A percentile compares a stretch with the other conserved stretches of the same genome.
Evolutionary conservation across 805 yeast genomes (phyloP).

Genomic region (Candida ficus): DNA sequence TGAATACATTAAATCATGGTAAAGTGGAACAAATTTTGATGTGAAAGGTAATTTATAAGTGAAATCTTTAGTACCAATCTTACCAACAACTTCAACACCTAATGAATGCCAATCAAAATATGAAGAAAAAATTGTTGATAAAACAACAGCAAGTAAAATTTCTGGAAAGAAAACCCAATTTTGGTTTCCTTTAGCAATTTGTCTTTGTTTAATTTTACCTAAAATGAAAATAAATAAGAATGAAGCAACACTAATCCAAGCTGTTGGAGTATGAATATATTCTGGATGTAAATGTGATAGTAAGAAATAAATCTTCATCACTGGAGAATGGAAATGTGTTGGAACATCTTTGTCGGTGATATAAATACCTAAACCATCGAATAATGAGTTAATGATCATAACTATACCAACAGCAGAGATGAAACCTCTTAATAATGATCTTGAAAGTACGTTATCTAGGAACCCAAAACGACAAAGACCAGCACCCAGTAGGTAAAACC

Average conservation of each 20-base stretch:
- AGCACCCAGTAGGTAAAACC: conserved; percentile 62
- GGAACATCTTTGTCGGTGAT: conserved; percentile 40
- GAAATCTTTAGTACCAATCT: conserved; percentile 50
- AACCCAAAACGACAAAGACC: conserved; percentile 86
- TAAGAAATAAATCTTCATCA: conserved; percentile 61
- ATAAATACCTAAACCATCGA: conserved; percentile 67
- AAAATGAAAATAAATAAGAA: conserved; percentile 40
- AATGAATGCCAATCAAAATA: conserved; percentile 42
- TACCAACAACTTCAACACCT: conserved; percentile 70
- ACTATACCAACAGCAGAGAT: conserved; percentile 81
- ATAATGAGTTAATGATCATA: conserved; percentile 72
- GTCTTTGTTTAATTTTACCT: conserved; percentile 38
- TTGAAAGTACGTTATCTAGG: conserved; percentile 72
- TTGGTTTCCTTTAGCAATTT: conserved; percentile 25
- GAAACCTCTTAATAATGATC: conserved; percentile 76
- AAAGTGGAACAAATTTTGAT: conserved; percentile 37
- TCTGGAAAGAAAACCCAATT: conserved; percentile 74
- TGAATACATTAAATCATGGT: conserved; percentile 55
- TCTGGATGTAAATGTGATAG: conserved; percentile 33
- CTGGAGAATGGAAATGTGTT: conserved; percentile 61
- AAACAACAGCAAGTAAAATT: conserved; percentile 63
- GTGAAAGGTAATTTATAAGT: conserved; percentile 57
- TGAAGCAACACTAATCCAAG: conserved; percentile 51
- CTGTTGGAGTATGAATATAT: conserved; percentile 53
- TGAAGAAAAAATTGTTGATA: conserved; percentile 52